Conservation (phyloP, 2,329 filamentous ascomycete genomes). For the Blastomyces gilchristii region DNA sequence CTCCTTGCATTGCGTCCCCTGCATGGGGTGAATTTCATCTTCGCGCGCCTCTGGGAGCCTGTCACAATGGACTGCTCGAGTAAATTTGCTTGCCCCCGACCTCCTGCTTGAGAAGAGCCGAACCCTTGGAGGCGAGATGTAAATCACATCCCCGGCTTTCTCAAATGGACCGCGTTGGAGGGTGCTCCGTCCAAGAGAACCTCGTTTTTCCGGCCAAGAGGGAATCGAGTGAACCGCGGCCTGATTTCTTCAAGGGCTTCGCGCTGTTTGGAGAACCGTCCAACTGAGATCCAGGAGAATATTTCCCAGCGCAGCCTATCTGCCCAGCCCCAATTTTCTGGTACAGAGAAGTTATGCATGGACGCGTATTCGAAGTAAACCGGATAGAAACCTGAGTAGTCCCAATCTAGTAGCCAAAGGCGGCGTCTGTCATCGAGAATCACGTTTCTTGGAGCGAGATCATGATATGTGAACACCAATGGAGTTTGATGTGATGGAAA, state of each 20-base stretch:
- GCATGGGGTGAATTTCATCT: no score
- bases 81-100: no score
- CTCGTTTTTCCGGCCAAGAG: not conserved
- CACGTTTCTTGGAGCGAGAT: conserved; percentile 25
- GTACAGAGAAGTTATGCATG: conserved; percentile 13
- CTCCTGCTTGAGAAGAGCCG: not conserved
- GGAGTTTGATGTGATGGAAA: conserved; percentile 16
- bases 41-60: no score
- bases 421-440: conserved; percentile 19
- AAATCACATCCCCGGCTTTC: conserved; percentile 2
- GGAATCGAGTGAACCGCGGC: conserved; percentile 1
- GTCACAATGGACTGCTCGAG: no score
- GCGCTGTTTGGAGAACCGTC: not conserved
- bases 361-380: conserved; percentile 13
- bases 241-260: conserved; percentile 6
- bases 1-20: no score
- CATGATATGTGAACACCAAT: conserved; percentile 26
- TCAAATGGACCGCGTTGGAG: not conserved
- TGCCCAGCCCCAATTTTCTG: not conserved
- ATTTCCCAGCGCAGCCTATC: conserved; percentile 3
- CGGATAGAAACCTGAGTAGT: conserved; percentile 13
- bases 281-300: conserved; percentile 7
- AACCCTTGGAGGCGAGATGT: not conserved
- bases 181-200: not conserved
- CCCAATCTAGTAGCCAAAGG: conserved; percentile 15